Evolutionary conservation across 164 flowering plant genomes (phyloP).

Genomic region (Amborella trichopoda): DNA sequence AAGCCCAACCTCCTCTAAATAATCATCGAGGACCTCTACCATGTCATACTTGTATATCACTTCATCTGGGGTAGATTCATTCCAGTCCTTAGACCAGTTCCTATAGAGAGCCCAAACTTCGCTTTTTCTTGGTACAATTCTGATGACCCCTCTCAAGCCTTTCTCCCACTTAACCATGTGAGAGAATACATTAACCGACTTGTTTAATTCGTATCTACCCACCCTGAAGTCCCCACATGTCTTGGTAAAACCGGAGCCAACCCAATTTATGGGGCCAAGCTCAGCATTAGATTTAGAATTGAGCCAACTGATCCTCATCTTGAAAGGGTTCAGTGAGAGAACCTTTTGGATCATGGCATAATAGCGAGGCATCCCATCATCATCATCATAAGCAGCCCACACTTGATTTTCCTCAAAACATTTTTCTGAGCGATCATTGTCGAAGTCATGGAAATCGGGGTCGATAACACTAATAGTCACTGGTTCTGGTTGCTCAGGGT

Average conservation of each 20-base stretch:
- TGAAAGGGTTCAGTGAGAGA: slow-evolving; percentile 47
- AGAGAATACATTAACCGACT: slow-evolving; percentile 51
- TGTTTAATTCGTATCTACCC: slow-evolving; percentile 30
- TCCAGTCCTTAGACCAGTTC: slow-evolving; percentile 72
- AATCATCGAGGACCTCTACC: slow-evolving; percentile 69
- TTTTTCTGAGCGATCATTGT: slow-evolving; percentile 48
- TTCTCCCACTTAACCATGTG: slow-evolving; percentile 55
- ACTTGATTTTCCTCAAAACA: slow-evolving; percentile 53
- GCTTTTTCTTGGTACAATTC: slow-evolving; percentile 47
- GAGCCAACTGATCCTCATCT: slow-evolving; percentile 61
- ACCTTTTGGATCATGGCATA: slow-evolving; percentile 57
- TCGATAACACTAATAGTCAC: slow-evolving; percentile 48
- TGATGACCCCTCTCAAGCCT: slow-evolving; percentile 35
- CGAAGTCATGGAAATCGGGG: slow-evolving; percentile 64
- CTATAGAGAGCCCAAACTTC: slow-evolving; percentile 75
- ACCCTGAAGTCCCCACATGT: slow-evolving; percentile 69
- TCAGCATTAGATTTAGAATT: slow-evolving; percentile 49
- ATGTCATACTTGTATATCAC: slow-evolving; percentile 61
- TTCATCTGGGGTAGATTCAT: slow-evolving; percentile 48
- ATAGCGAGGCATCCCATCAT: slow-evolving; percentile 77
- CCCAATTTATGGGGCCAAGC: slow-evolving; percentile 50
- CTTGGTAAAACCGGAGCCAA: slow-evolving; percentile 54
- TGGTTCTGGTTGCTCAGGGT: slow-evolving; percentile 15
- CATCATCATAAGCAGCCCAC: slow-evolving; percentile 73
- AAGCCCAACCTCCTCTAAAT: slow-evolving; percentile 37